Evolutionary conservation across 2,329 filamentous ascomycete species (phyloP).

Genomic region (Alternaria dauci): DNA sequence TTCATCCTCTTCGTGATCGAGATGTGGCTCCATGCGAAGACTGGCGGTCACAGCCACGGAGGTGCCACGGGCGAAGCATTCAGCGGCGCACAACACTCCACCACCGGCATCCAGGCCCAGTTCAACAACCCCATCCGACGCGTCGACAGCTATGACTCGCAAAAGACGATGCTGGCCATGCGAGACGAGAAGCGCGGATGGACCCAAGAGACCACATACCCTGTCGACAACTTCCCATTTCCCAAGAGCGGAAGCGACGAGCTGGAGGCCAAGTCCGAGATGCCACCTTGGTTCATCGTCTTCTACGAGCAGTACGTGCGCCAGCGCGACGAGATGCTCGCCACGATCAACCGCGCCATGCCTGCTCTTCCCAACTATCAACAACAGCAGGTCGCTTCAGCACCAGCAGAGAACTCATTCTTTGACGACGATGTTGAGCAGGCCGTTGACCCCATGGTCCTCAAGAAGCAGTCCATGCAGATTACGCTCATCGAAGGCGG

Average conservation of each 20-base stretch:
- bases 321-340: slow-evolving; percentile 67
- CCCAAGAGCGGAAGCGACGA: slow-evolving; percentile 37
- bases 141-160: slow-evolving; percentile 47
- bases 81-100: slow-evolving; percentile 22
- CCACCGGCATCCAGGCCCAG: slow-evolving; percentile 39
- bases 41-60: slow-evolving; percentile 67
- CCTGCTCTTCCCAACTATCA: slow-evolving; percentile 43
- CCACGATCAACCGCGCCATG: slow-evolving; percentile 58
- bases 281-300: slow-evolving; percentile 70
- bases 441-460: slow-evolving; percentile 48
- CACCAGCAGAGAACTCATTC: slow-evolving; percentile 42
- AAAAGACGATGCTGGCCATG: slow-evolving; percentile 45
- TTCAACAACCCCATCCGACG: slow-evolving; percentile 44
- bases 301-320: slow-evolving; percentile 71
- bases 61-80: slow-evolving; percentile 60
- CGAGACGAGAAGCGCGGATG: slow-evolving; percentile 46
- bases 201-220: slow-evolving; percentile 42
- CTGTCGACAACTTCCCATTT: slow-evolving; percentile 41
- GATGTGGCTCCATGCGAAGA: slow-evolving; percentile 68
- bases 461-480: slow-evolving; percentile 51
- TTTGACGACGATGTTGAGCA: slow-evolving; percentile 50
- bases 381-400: slow-evolving; percentile 32
- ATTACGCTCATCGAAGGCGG: slow-evolving; percentile 64
- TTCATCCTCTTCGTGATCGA: slow-evolving; percentile 70
- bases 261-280: slow-evolving; percentile 52